Conservation (phyloP, 495 filamentous ascomycete species). For the Terfezia boudieri region DNA sequence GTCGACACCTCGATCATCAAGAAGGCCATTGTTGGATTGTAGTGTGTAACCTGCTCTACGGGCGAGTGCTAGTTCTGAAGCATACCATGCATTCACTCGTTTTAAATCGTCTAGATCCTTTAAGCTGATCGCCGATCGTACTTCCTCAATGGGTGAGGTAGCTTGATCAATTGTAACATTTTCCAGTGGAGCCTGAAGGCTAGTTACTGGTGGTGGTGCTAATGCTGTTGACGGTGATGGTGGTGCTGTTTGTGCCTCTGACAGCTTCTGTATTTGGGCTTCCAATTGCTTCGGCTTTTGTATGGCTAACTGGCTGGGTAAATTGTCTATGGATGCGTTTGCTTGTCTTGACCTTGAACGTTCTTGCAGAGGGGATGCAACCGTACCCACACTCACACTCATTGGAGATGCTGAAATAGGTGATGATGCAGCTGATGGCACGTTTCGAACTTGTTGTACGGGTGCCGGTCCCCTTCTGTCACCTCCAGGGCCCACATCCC, state of each 20-base stretch:
- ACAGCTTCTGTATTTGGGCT: background rate
- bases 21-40: slow-evolving; percentile 45
- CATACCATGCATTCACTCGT: slow-evolving; percentile 87
- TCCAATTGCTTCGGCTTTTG: background rate
- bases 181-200: too few relatives aligned
- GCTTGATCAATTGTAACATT: background rate
- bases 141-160: background rate
- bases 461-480: background rate
- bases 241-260: too few relatives aligned
- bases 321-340: background rate
- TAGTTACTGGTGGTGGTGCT: too few relatives aligned
- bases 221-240: too few relatives aligned
- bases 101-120: slow-evolving; percentile 67
- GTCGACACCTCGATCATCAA: slow-evolving; percentile 56
- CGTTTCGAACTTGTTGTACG: too few relatives aligned
- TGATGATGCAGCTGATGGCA: too few relatives aligned
- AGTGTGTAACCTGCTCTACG: slow-evolving; percentile 68
- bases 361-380: background rate
- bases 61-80: slow-evolving; percentile 77
- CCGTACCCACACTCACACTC: background rate
- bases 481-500: background rate
- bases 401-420: too few relatives aligned
- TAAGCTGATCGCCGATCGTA: slow-evolving; percentile 22
- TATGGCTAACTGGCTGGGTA: background rate
- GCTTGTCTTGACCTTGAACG: background rate